These are phyloP conservation scores for Pterocarpus macrocarpus DNA, from an alignment of 306 rosid species.

Conservation along the genomic window DNA sequence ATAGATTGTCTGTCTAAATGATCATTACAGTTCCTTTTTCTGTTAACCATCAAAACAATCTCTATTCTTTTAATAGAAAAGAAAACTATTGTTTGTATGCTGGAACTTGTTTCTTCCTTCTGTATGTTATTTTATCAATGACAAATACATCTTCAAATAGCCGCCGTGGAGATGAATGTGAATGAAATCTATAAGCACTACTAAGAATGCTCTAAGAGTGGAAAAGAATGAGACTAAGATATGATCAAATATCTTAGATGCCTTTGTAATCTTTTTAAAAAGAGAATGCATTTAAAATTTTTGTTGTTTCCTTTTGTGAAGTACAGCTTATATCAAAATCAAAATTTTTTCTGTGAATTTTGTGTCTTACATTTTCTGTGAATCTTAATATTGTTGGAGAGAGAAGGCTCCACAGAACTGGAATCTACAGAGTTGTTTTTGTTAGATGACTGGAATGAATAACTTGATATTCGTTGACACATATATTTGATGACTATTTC, in stretches of 20 bases:
- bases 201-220: conserved; percentile 7
- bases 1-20: too few species aligned
- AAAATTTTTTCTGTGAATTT: conserved; percentile 22
- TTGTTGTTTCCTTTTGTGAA: conserved; percentile 12
- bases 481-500: conserved; percentile 16
- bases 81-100: neutral
- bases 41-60: conserved; percentile 7
- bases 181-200: neutral
- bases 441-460: conserved; percentile 3
- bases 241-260: conserved; percentile 3
- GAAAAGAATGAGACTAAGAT: conserved; percentile 7
- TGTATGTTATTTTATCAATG: conserved; percentile 7
- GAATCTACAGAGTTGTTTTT: neutral
- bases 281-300: neutral
- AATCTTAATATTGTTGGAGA: conserved; percentile 4
- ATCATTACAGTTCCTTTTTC: conserved; percentile 29
- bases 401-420: neutral
- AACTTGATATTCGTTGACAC: conserved; percentile 5
- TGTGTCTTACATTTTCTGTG: conserved; percentile 21
- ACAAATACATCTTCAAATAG: neutral
- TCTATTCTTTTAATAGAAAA: too few species aligned
- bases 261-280: neutral
- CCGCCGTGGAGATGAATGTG: neutral
- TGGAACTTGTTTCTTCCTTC: neutral
- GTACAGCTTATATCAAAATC: conserved; percentile 28